phyloP scores from a whole-genome alignment of 129 eudicot species.

The sunflower (Helianthus annuus) region HanXRQr2.0-SUNRISE NC_035440.2:80119383-80119882 shows the following conservation, averaged over 20 bases:
- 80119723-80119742: slow-evolving; percentile 83
- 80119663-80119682: slow-evolving; percentile 46
- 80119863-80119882: too few species aligned
- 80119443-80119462: neutral
- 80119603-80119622: neutral
- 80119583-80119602: slow-evolving; percentile 50
- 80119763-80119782: slow-evolving; percentile 68
- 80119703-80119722: slow-evolving; percentile 82
- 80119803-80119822: too few species aligned
- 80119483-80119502: neutral
- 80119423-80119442: slow-evolving; percentile 77
- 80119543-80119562: slow-evolving; percentile 85
- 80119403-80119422: slow-evolving; percentile 87
- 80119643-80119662: neutral
- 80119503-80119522: slow-evolving; percentile 23
- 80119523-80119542: slow-evolving; percentile 96
- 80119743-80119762: slow-evolving; percentile 74
- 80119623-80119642: neutral
- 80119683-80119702: slow-evolving; percentile 63
- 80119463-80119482: neutral
- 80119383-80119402: slow-evolving; percentile 77
- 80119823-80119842: too few species aligned
- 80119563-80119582: slow-evolving; percentile 74
- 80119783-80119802: slow-evolving; percentile 51
- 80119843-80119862: too few species aligned